Evolutionary conservation across 2,329 filamentous ascomycete species (phyloP).

Genomic region (Trichoderma sp.): DNA sequence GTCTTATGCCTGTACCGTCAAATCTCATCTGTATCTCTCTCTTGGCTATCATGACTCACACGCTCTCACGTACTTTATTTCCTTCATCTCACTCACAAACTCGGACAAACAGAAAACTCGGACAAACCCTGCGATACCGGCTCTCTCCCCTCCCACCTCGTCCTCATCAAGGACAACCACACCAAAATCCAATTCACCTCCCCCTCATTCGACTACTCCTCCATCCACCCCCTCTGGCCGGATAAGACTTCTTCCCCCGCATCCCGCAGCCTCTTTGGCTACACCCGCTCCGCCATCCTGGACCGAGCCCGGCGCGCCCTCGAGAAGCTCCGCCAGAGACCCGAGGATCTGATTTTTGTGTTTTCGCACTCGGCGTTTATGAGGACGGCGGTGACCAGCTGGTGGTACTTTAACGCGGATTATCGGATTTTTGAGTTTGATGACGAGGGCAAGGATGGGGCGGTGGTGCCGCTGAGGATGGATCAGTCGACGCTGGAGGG

Average conservation of each 20-base stretch:
- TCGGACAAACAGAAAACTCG: slow-evolving; percentile 51
- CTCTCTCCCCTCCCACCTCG: slow-evolving; percentile 49
- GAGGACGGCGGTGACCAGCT: slow-evolving; percentile 58
- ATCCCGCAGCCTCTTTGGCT: slow-evolving; percentile 52
- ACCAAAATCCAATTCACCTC: slow-evolving; percentile 53
- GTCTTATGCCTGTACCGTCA: no score
- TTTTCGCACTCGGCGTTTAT: slow-evolving; percentile 69
- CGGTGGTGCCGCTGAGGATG: slow-evolving; percentile 46
- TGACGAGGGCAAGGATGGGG: slow-evolving; percentile 35
- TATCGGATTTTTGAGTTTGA: slow-evolving; percentile 65
- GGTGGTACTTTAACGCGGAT: slow-evolving; percentile 64
- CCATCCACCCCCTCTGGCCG: slow-evolving; percentile 63
- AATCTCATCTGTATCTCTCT: no score
- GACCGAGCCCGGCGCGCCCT: slow-evolving; percentile 58
- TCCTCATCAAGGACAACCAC: slow-evolving; percentile 13
- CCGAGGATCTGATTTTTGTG: slow-evolving; percentile 65
- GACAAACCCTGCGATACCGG: slow-evolving; percentile 65
- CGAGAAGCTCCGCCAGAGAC: slow-evolving; percentile 53
- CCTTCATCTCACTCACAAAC: neutral
- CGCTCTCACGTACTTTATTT: neutral
- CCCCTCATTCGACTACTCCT: slow-evolving; percentile 55
- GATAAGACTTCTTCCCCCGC: slow-evolving; percentile 60
- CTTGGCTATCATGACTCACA: neutral
- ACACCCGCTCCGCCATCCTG: slow-evolving; percentile 57
- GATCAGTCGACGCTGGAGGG: slow-evolving; percentile 47